phyloP scores from a whole-genome alignment of 768 basidiomycete genomes.

The Russula sp. region DNA sequence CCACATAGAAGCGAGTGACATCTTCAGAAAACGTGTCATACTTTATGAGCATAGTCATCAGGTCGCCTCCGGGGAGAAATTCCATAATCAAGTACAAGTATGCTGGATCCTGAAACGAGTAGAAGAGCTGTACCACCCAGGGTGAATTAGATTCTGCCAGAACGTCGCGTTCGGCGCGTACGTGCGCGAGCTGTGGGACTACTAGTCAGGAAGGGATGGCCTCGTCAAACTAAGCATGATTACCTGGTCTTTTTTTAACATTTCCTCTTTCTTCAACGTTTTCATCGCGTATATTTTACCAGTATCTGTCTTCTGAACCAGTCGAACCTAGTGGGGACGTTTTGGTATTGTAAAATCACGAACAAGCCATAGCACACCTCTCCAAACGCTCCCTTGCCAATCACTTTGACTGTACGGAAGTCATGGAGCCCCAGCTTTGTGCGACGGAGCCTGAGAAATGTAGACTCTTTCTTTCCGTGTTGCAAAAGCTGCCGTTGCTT shows the following conservation, averaged over 20 bases:
- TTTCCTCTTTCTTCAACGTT: conserved; percentile 92
- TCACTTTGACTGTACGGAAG: conserved; percentile 96
- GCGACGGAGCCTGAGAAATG: conserved; percentile 79
- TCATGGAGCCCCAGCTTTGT: conserved; percentile 89
- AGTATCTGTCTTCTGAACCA: conserved; percentile 95
- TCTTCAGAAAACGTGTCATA: conserved; percentile 99
- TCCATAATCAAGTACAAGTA: conserved; percentile 99
- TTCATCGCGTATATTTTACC: conserved; percentile 99
- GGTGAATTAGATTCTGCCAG: conserved; percentile 91
- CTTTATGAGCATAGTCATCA: conserved; percentile 99
- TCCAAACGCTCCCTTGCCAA: conserved; percentile 98
- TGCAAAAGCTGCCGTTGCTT: conserved; percentile 79
- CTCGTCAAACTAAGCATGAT: conserved; percentile 24
- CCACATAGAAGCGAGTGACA: conserved; percentile 96
- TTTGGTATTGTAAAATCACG: background rate
- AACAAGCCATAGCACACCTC: conserved; percentile 51
- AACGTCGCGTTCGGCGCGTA: conserved; percentile 95
- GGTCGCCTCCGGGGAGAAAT: conserved; percentile 94
- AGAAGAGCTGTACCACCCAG: conserved; percentile 96
- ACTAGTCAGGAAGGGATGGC: conserved; percentile 2
- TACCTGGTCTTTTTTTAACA: conserved; percentile 99
- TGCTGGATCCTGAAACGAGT: conserved; percentile 94
- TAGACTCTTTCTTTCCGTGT: conserved; percentile 82
- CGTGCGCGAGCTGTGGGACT: conserved; percentile 77
- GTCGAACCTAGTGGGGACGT: conserved; percentile 53